phyloP scores from a whole-genome alignment of 2,329 filamentous ascomycete genomes.

The Epichloe coenophiala region DNA sequence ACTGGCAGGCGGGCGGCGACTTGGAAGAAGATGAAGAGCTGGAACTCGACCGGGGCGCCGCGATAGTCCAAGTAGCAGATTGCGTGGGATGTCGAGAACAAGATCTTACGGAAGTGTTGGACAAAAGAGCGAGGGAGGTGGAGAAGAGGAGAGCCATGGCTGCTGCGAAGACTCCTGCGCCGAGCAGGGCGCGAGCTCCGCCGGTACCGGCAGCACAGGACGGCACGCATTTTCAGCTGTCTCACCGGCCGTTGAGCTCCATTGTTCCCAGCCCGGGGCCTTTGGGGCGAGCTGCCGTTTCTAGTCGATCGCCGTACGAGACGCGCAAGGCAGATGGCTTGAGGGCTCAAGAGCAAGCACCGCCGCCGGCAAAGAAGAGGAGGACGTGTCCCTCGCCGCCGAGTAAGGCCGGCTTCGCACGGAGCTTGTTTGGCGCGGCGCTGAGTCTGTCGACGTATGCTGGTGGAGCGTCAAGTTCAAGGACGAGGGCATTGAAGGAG shows the following conservation, averaged over 20 bases:
- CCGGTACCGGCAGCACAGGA: constrained; percentile 9
- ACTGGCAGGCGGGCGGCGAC: constrained; percentile 59
- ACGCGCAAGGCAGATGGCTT: constrained; percentile 11
- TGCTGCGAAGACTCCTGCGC: constrained; percentile 21
- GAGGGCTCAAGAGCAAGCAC: constrained; percentile 5
- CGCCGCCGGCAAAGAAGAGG: constrained; percentile 15
- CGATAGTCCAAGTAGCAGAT: constrained; percentile 71
- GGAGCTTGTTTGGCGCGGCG: constrained; percentile 21
- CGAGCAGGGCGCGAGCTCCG: constrained; percentile 4
- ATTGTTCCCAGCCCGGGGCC: constrained; percentile 18
- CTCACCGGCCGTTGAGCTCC: constrained; percentile 30
- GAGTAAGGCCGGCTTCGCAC: constrained; percentile 20
- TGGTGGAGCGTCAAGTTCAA: constrained; percentile 6
- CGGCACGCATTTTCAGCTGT: constrained; percentile 22
- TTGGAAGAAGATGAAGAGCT: constrained; percentile 74
- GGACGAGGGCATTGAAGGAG: constrained; percentile 10
- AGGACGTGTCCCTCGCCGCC: constrained; percentile 17
- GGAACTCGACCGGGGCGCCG: constrained; percentile 58
- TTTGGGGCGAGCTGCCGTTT: constrained; percentile 20
- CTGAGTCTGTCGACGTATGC: constrained; percentile 17
- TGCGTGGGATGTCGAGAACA: constrained; percentile 59
- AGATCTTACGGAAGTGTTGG: constrained; percentile 62
- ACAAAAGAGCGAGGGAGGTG: constrained; percentile 50
- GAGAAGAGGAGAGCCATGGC: constrained; percentile 33
- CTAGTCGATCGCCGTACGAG: constrained; percentile 22